Percentiles rank a stretch among this genome's conserved stretches.
Conservation (phyloP, 2,329 filamentous ascomycete genomes). For the Scedosporium apiospermum region DNA sequence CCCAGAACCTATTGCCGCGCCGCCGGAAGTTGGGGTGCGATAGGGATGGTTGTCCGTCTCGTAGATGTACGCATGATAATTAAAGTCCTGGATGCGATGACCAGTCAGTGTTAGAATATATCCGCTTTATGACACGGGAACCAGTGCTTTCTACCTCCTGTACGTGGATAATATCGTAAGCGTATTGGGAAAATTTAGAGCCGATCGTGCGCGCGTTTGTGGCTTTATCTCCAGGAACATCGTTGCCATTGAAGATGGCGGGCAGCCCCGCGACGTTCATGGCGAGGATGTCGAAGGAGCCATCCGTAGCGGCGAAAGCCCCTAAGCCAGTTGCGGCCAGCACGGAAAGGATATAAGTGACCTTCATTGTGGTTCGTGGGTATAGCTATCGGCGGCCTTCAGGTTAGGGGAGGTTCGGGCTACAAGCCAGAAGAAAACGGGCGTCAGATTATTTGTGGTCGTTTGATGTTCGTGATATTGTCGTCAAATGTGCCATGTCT, state of each 20-base stretch:
- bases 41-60: slow-evolving; percentile 47
- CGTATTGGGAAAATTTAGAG: slow-evolving; percentile 42
- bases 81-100: slow-evolving; percentile 40
- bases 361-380: background rate
- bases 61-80: slow-evolving; percentile 57
- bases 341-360: background rate
- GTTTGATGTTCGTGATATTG: too few relatives aligned
- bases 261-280: slow-evolving; percentile 55
- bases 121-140: background rate
- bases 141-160: slow-evolving; percentile 39
- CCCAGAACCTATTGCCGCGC: slow-evolving; percentile 52
- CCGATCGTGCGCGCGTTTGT: slow-evolving; percentile 49
- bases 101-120: background rate
- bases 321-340: background rate
- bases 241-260: slow-evolving; percentile 46
- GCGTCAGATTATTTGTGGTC: background rate
- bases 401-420: background rate
- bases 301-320: slow-evolving; percentile 9
- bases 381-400: background rate
- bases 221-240: slow-evolving; percentile 51
- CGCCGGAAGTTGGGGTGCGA: slow-evolving; percentile 56
- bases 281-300: slow-evolving; percentile 40
- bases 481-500: background rate
- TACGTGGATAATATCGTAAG: slow-evolving; percentile 53
- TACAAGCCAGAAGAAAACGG: background rate